Evolutionary conservation across 2,329 filamentous ascomycete genomes (phyloP), one percentile per base, ranked within the genome.

Genomic region (Phyllosticta citrichinensis): DNA sequence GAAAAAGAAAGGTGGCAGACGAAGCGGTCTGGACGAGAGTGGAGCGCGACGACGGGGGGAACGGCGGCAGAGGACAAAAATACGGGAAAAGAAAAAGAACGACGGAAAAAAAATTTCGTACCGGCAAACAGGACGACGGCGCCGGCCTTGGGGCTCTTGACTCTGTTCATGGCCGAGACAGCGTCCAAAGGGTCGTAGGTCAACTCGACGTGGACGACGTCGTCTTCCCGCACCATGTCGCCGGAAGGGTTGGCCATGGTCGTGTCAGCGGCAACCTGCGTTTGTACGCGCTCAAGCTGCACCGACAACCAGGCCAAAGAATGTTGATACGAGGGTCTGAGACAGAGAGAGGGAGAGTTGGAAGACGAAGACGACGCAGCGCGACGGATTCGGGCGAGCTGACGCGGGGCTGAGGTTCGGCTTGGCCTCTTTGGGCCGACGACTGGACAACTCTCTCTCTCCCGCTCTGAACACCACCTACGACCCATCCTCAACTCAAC

Each of bases 121-220:
- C 88, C 88, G 62, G 87, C 85, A 71, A 92, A 92, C 35, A 91
- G 69, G 10, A 92, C 87, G 56, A 91, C 87, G 12, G 88, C 88
- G 5, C 88, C 88, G 11, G 88, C 88, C 67, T 85, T 81, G 20
- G 87, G 85, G 66, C 83, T 89, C 65, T 87, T 85, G 22, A 94
- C 88, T 55, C 79, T 80, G 65, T 85, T 77, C 73, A 91, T 87
- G 30, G 83, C 76, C 5, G 77, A 68, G 20, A 80, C 76, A 20
- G 81, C 75, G 68, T 86, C 79, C 62, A 94, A 81, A 52, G 77
- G 72, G 40, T 82, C 74, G 63, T 84, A 76, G 2, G 88, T 91
- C 9, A 95, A 79, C 57, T 83, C 84, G 51, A 91, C 87, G 71
- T 86, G 83, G 71, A 87, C 74, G 17, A n/a, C 40, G 11, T 78